Conservation (phyloP, 306 rosid species). For the Trifolium subterraneum region DNA sequence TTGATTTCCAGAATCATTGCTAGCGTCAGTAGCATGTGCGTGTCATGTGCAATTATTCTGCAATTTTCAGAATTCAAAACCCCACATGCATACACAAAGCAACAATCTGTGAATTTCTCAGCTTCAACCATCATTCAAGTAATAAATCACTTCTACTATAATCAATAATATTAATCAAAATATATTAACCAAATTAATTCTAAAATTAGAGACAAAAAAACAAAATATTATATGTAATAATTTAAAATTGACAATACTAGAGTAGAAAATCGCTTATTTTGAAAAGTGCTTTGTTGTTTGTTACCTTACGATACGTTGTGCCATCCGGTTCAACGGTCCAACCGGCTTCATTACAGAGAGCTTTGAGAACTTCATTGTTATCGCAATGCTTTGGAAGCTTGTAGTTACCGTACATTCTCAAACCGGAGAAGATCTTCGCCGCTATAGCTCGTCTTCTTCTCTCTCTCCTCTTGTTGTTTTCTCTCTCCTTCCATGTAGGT, state of each 20-base stretch:
- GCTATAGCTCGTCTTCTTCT: constrained; percentile 80
- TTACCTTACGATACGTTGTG: constrained; percentile 91
- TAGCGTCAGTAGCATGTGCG: constrained; percentile 40
- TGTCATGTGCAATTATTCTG: constrained; percentile 35
- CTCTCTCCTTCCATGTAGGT: constrained; percentile 93
- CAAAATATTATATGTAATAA: neutral
- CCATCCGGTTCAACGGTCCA: constrained; percentile 89
- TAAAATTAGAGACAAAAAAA: neutral
- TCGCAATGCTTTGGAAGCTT: constrained; percentile 94
- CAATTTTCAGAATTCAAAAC: constrained; percentile 28
- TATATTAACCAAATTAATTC: constrained; percentile 3
- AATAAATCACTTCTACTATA: neutral
- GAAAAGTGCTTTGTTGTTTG: neutral
- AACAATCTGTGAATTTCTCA: neutral
- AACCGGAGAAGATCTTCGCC: constrained; percentile 83
- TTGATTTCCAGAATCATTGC: constrained; percentile 34
- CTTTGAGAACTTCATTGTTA: constrained; percentile 94
- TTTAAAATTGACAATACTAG: neutral
- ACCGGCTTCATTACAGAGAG: constrained; percentile 90
- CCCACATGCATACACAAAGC: constrained; percentile 24
- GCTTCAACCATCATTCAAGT: constrained; percentile 16
- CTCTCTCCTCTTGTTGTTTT: constrained; percentile 88
- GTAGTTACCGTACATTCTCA: constrained; percentile 84
- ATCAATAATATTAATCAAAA: neutral
- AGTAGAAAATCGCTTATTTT: constrained; percentile 1